phyloP scores from a whole-genome alignment of 2,329 filamentous ascomycete species.

The Anisogramma anomala region DNA sequence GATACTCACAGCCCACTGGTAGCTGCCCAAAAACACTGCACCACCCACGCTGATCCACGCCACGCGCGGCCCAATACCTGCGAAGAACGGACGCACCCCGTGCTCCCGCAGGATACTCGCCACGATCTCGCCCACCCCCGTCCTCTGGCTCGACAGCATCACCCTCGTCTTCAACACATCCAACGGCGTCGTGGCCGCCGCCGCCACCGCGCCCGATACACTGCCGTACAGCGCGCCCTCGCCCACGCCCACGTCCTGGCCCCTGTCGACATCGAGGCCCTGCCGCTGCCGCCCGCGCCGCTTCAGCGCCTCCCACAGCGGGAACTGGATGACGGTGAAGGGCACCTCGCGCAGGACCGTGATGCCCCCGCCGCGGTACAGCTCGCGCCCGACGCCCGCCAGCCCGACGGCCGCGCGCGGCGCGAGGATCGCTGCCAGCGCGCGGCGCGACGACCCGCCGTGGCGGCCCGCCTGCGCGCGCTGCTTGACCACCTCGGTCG shows the following conservation, averaged over 20 bases:
- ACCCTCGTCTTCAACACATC: conserved; percentile 95
- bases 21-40: conserved; percentile 86
- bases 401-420: conserved; percentile 35
- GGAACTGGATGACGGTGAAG: conserved; percentile 95
- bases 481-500: conserved; percentile 96
- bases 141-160: conserved; percentile 70
- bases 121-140: conserved; percentile 48
- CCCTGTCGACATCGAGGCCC: conserved; percentile 15
- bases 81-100: conserved; percentile 59
- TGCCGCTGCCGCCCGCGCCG: conserved; percentile 38
- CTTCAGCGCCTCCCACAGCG: conserved; percentile 92
- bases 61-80: conserved; percentile 67
- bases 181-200: conserved; percentile 79
- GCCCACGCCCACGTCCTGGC: conserved; percentile 47
- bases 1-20: conserved; percentile 76
- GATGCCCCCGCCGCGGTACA: conserved; percentile 86
- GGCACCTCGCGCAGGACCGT: conserved; percentile 94
- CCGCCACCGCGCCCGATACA: conserved; percentile 71
- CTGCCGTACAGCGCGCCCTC: conserved; percentile 83
- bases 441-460: conserved; percentile 54
- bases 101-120: conserved; percentile 51
- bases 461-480: conserved; percentile 81
- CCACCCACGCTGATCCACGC: conserved; percentile 94
- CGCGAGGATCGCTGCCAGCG: conserved; percentile 58
- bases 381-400: conserved; percentile 58